These are phyloP conservation scores for Wilhelminamyces savonicus DNA, from an alignment of 805 yeast species.

Conservation along the genomic window DNA sequence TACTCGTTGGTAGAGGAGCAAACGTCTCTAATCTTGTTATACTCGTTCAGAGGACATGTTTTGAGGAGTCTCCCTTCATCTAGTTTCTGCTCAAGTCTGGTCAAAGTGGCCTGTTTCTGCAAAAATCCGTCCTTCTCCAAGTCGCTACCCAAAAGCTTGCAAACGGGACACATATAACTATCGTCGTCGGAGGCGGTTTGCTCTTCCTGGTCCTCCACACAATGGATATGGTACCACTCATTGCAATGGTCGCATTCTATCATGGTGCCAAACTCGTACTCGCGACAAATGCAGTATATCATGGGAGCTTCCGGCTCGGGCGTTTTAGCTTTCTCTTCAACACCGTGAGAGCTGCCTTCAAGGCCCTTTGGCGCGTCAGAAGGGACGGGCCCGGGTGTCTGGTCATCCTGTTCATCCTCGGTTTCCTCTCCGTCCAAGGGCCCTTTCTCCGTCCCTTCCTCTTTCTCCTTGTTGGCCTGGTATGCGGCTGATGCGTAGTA, in stretches of 20 bases:
- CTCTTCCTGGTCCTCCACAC: conserved; percentile 28
- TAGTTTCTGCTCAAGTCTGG: too few relatives aligned
- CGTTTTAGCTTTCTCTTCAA: conserved; percentile 1
- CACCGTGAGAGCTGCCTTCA: background rate
- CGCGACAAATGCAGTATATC: conserved; percentile 58
- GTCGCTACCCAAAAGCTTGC: background rate
- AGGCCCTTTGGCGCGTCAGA: background rate
- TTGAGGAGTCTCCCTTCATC: too few relatives aligned
- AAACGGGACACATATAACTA: conserved; percentile 1
- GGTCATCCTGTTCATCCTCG: conserved; percentile 3
- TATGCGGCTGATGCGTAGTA: conserved; percentile 22
- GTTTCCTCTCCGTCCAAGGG: conserved; percentile 4
- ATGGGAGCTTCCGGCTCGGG: conserved; percentile 7
- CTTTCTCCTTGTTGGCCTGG: conserved; percentile 3
- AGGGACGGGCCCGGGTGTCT: too few relatives aligned
- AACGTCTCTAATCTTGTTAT: background rate
- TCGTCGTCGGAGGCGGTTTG: background rate
- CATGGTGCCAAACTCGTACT: conserved; percentile 55
- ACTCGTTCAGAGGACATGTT: too few relatives aligned
- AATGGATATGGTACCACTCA: conserved; percentile 66
- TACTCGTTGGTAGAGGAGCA: background rate
- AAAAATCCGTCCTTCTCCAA: conserved; percentile 8
- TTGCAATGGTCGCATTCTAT: conserved; percentile 64
- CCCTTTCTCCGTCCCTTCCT: too few relatives aligned
- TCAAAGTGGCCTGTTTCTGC: conserved; percentile 2